Conservation (phyloP, 305 asterid genomes). For the Withania somnifera region DNA sequence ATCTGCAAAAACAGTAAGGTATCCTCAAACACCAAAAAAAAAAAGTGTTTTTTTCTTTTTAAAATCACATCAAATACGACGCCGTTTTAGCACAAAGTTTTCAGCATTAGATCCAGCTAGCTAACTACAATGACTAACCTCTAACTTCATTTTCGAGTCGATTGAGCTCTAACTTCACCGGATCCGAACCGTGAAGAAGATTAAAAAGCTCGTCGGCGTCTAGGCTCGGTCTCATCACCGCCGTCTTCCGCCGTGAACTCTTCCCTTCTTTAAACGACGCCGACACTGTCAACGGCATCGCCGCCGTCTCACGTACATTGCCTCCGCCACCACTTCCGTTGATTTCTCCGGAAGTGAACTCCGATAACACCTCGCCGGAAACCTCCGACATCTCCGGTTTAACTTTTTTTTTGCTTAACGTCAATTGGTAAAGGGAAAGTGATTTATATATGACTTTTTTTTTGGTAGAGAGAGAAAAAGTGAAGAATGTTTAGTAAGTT, state of each 20-base stretch:
- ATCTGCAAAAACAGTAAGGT: constrained; percentile 20
- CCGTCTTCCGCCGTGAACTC: constrained; percentile 41
- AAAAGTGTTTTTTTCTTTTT: too few relatives aligned
- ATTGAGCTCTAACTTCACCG: constrained; percentile 73
- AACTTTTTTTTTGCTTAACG: not conserved
- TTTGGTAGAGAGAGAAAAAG: not conserved
- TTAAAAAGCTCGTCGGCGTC: constrained; percentile 64
- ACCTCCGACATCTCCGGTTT: constrained; percentile 66
- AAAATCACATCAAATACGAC: not conserved
- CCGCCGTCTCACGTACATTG: constrained; percentile 36
- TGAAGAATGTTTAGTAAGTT: not conserved
- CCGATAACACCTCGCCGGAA: constrained; percentile 55
- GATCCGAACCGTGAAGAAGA: constrained; percentile 78
- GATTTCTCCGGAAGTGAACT: constrained; percentile 30
- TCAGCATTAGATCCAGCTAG: constrained; percentile 44
- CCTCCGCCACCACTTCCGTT: constrained; percentile 29
- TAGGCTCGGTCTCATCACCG: constrained; percentile 44
- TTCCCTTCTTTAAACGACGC: constrained; percentile 49
- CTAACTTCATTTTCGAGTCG: constrained; percentile 78
- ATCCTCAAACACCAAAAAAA: too few relatives aligned
- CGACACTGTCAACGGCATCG: constrained; percentile 42
- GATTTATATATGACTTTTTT: too few relatives aligned
- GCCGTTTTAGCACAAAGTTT: constrained; percentile 8
- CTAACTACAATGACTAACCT: constrained; percentile 37
- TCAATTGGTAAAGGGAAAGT: too few relatives aligned